phyloP scores from a whole-genome alignment of 768 basidiomycete genomes.

The Rhizopogon vesiculosus region DNA sequence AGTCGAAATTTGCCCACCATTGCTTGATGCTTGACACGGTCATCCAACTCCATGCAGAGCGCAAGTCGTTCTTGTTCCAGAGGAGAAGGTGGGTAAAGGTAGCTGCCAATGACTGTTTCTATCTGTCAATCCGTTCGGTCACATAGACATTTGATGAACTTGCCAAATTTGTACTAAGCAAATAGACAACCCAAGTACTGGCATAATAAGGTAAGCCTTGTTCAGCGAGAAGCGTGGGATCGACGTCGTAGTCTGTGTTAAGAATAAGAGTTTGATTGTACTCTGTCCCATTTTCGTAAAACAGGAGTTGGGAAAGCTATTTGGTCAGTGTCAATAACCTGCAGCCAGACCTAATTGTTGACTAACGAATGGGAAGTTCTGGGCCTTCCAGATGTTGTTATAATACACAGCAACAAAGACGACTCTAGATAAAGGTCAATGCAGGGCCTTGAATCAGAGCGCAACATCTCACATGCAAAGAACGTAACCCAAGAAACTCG shows the following conservation, averaged over 20 bases:
- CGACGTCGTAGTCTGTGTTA: slow-evolving; percentile 46
- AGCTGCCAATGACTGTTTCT: slow-evolving; percentile 29
- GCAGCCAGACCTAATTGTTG: no score
- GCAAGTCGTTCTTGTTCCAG: slow-evolving; percentile 50
- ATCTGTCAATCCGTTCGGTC: slow-evolving; percentile 22
- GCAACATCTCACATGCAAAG: slow-evolving; percentile 42
- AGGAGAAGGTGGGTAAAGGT: slow-evolving; percentile 47
- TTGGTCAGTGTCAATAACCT: slow-evolving; percentile 9
- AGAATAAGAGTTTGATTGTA: slow-evolving; percentile 53
- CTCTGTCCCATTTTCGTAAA: slow-evolving; percentile 45
- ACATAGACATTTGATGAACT: slow-evolving; percentile 37
- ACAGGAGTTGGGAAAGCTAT: slow-evolving; percentile 42
- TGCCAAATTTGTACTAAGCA: slow-evolving; percentile 38
- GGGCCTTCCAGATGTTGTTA: slow-evolving; percentile 51
- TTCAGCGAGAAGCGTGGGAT: slow-evolving; percentile 41
- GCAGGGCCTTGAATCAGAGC: slow-evolving; percentile 1
- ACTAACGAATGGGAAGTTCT: slow-evolving; percentile 54
- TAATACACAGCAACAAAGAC: slow-evolving; percentile 34
- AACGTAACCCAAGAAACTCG: slow-evolving; percentile 42
- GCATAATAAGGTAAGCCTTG: slow-evolving; percentile 32
- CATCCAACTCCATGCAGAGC: slow-evolving; percentile 43
- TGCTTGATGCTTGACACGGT: slow-evolving; percentile 25
- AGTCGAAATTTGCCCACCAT: slow-evolving; percentile 33
- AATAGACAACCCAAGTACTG: slow-evolving; percentile 16
- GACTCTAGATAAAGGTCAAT: slow-evolving; percentile 19